Evolutionary conservation across 306 rosid genomes (phyloP), one percentile per base, ranked within the genome.

Genomic region (Trifolium repens): DNA sequence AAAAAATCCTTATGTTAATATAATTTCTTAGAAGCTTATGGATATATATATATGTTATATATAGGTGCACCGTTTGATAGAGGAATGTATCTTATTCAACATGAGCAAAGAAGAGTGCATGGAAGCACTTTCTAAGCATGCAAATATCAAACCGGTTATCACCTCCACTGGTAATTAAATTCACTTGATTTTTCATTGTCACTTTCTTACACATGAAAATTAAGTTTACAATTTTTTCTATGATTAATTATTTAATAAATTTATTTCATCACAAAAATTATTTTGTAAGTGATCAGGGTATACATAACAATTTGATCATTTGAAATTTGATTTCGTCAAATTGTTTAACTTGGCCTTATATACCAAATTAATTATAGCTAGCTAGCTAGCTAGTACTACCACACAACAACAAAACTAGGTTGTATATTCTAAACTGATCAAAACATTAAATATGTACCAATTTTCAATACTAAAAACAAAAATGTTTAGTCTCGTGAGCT

Each of bases 51-150:
- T 22, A n/a, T n/a, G n/a, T n/a, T n/a, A n/a, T 35, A 17, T 8
- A 58, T 50, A 93, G 98, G 98, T 94, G 82, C 99, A 94, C 74
- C 99, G 86, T 64, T 17, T 94, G 73, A 94, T 94, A 7, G 99
- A 94, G 76, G 96, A 90, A 91, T 92, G 99, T 69, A 82, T 94
- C 6, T 58, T 94, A 61, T 94, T 94, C 88, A 89, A 92, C 78
- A 92, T 92, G 99, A 86, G 74, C 88, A 90, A 80, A 80, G 99
- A 92, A 84, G 93, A 94, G 66, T 92, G 99, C 93, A 87, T 88
- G 96, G 99, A 94, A 79, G 96, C 97, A 78, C 96, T 94, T 17
- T 90, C 92, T 50, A 92, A 86, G 72, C 97, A 89, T 80, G 99
- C 97, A 79, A 90, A 92, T 59, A 89, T 94, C 80, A 79, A 90